A percentile compares a stretch with the other conserved stretches of the same genome.
phyloP scores from a whole-genome alignment of 352 stramenopile genomes.

The Pythium folliculosum region DNA sequence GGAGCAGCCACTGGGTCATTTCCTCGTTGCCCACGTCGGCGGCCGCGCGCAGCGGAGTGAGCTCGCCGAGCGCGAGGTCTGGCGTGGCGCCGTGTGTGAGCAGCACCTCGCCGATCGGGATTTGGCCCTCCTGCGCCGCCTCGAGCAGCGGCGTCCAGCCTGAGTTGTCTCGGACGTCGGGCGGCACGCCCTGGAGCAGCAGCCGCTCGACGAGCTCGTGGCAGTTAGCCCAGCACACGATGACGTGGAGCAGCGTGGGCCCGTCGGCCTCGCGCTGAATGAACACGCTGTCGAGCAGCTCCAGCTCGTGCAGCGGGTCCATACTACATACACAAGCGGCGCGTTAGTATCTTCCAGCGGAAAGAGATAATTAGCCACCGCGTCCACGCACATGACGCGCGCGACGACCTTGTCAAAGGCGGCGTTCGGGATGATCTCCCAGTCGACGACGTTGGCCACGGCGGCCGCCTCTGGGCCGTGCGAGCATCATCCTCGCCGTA shows the following conservation, averaged over 20 bases:
- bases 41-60: slow-evolving; percentile 55
- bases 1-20: slow-evolving; percentile 50
- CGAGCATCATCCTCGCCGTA: not conserved
- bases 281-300: slow-evolving; percentile 30
- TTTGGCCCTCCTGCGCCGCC: slow-evolving; percentile 57
- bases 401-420: slow-evolving; percentile 53
- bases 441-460: slow-evolving; percentile 11
- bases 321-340: slow-evolving; percentile 27
- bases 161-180: slow-evolving; percentile 38
- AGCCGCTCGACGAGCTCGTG: slow-evolving; percentile 53
- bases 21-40: slow-evolving; percentile 59
- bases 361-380: no score
- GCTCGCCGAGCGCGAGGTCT: slow-evolving; percentile 33
- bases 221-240: slow-evolving; percentile 54
- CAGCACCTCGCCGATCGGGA: slow-evolving; percentile 48
- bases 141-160: slow-evolving; percentile 69
- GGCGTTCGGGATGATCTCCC: slow-evolving; percentile 38
- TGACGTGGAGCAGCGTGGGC: slow-evolving; percentile 58
- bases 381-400: slow-evolving; percentile 48
- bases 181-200: slow-evolving; percentile 38
- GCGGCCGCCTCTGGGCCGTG: not conserved
- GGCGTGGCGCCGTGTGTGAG: slow-evolving; percentile 45
- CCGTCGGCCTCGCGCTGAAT: slow-evolving; percentile 44
- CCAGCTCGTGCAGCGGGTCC: slow-evolving; percentile 38
- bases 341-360: no score